Base-by-base conservation (phyloP, 768 basidiomycete species). In the Lenzites betulinus region DNA sequence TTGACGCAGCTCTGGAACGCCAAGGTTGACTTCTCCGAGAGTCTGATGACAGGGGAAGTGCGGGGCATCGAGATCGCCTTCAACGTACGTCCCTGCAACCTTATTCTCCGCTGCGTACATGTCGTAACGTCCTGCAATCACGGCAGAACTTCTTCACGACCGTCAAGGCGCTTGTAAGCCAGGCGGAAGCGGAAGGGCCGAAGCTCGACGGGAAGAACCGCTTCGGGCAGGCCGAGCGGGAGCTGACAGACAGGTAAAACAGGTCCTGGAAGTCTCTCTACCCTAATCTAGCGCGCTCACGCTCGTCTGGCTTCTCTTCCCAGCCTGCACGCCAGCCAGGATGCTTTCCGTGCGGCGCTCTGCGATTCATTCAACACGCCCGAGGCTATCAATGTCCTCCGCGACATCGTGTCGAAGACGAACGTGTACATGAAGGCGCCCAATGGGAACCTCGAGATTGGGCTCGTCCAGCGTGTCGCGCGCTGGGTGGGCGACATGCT, bases 361-460 rank as follows among this genome's bases (percentile, higher is more conserved):
- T 95, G 91, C 75, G 96, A 99, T 73, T 98, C 95, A 0, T 97
- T 98, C 81, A 95, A 98, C 72, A 98, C 97, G 0, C 93, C 95
- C 2, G 81, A 77, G 18, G 95, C 94, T 0, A 74, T 98, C 23
- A 81, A 83, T 66, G 77, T 86, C 57, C 75, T 98, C 18, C 82
- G 90, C 13, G 89, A 95, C 60, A 78, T 98, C 38, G 86, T 98
- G 47, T 90, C 91, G 3, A 81, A 84, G 47, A 86, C 91, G 7
- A 98, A 98, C 73, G 79, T 93, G 33, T 99, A 98, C 76, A 86
- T 98, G 67, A 90, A 85, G 55, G 69, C 82, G 33, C 84, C 83
- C 39, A 81, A 82, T 36, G 84, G 80, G 66, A 75, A 77, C 28
- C 71, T 84, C 38, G 89, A 92, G 56, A 75, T 92, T 23, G 76